phyloP scores from a whole-genome alignment of 495 filamentous ascomycete genomes.

The Penicillium pulvis region DNA sequence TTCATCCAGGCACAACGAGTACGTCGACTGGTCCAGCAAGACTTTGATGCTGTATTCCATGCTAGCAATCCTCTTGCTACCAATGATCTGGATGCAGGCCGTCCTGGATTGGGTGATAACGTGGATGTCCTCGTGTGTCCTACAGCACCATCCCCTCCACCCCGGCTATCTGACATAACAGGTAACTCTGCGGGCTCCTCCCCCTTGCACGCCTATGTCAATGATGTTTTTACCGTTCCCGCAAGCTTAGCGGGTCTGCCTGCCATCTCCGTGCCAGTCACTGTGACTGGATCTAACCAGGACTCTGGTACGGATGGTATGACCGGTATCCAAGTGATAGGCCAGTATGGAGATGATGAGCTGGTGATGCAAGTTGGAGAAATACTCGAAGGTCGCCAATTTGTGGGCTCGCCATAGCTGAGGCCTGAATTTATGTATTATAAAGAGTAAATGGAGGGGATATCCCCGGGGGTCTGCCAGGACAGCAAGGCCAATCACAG shows the following conservation, averaged over 20 bases:
- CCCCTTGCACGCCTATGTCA: conserved; percentile 70
- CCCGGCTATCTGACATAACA: conserved; percentile 56
- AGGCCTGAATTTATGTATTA: background rate
- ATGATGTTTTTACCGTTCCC: conserved; percentile 94
- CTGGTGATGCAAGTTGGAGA: conserved; percentile 47
- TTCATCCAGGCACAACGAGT: conserved; percentile 92
- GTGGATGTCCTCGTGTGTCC: conserved; percentile 91
- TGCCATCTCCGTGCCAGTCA: conserved; percentile 80
- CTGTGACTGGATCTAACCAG: conserved; percentile 25
- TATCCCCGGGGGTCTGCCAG: background rate
- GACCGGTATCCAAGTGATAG: conserved; percentile 84
- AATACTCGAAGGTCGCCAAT: conserved; percentile 30
- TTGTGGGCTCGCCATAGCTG: background rate
- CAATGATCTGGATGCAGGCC: conserved; percentile 33
- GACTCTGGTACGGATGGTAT: conserved; percentile 34
- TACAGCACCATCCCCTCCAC: conserved; percentile 78
- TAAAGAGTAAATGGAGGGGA: background rate
- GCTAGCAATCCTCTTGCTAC: conserved; percentile 62
- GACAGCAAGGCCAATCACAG: background rate
- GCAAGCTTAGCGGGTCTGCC: conserved; percentile 91
- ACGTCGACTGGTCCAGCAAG: conserved; percentile 76
- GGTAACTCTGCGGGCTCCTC: conserved; percentile 30
- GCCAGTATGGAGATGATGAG: conserved; percentile 87
- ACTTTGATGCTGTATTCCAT: conserved; percentile 80
- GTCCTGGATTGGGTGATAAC: conserved; percentile 41